Conservation (phyloP, 306 rosid genomes). For the Oemleria cerasiformis region DNA sequence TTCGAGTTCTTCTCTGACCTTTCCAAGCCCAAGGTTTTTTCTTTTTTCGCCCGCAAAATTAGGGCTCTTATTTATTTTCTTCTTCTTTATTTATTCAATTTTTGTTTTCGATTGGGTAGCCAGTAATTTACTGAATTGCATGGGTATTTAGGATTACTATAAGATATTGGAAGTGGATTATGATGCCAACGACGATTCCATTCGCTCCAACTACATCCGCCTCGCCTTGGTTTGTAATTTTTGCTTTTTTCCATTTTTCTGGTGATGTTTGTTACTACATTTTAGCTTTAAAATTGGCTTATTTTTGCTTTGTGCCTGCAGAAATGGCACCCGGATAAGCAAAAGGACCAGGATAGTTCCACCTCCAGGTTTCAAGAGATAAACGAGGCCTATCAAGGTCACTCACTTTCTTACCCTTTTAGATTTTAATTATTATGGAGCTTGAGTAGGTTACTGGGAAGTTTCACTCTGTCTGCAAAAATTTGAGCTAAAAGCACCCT, state of each 20-base stretch:
- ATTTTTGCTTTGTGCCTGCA: slow-evolving; percentile 26
- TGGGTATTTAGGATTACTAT: slow-evolving; percentile 65
- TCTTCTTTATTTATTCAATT: background rate
- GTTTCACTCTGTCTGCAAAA: background rate
- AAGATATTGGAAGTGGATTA: slow-evolving; percentile 89
- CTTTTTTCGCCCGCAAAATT: background rate
- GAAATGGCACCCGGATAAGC: slow-evolving; percentile 99
- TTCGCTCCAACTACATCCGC: slow-evolving; percentile 90
- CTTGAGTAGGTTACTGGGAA: background rate
- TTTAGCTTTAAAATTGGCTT: slow-evolving; percentile 1
- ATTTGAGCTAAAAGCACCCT: background rate
- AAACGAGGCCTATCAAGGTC: slow-evolving; percentile 87
- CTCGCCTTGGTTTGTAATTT: slow-evolving; percentile 68
- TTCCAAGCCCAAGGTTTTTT: slow-evolving; percentile 66
- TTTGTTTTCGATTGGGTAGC: background rate
- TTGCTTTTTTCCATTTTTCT: background rate
- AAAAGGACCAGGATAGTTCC: slow-evolving; percentile 53
- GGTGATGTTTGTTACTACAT: background rate
- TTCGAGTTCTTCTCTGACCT: slow-evolving; percentile 63
- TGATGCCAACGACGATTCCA: slow-evolving; percentile 74
- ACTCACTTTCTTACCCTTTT: background rate
- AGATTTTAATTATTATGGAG: background rate
- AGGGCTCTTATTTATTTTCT: background rate
- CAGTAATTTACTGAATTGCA: background rate
- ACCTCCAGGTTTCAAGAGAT: slow-evolving; percentile 86